Evolutionary conservation across 371 early-diverging fungal genomes (phyloP).

Genomic region (Mucor sp.): DNA sequence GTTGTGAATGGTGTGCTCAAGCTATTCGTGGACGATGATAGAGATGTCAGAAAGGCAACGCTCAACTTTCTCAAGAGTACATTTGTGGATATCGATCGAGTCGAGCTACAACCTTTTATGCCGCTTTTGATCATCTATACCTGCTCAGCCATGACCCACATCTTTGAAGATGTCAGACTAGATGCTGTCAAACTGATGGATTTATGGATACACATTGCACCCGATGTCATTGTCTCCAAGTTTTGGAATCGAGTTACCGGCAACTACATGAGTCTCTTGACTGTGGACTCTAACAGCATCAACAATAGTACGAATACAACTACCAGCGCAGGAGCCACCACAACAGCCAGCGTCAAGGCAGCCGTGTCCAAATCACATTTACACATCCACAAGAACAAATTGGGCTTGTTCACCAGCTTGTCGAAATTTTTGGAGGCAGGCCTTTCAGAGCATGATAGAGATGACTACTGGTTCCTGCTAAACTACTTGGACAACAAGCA

Average conservation of each 20-base stretch:
- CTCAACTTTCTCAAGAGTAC: constrained; percentile 34
- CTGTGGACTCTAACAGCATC: constrained; percentile 36
- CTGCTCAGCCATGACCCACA: constrained; percentile 90
- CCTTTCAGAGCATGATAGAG: constrained; percentile 29
- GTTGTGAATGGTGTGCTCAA: constrained; percentile 65
- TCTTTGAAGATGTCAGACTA: constrained; percentile 80
- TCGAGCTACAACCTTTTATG: constrained; percentile 78
- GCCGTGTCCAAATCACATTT: constrained; percentile 46
- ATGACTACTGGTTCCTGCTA: constrained; percentile 54
- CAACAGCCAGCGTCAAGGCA: constrained; percentile 36
- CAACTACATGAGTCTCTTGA: constrained; percentile 45
- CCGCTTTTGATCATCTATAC: constrained; percentile 78
- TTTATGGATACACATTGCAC: constrained; percentile 70
- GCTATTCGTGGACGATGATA: constrained; percentile 67
- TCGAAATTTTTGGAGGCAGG: constrained; percentile 48
- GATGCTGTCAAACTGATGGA: constrained; percentile 82
- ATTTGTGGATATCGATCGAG: constrained; percentile 35
- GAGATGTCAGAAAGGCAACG: constrained; percentile 52
- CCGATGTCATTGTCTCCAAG: constrained; percentile 57
- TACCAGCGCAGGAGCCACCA: neutral
- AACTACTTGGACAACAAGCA: constrained; percentile 51
- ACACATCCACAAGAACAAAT: constrained; percentile 47
- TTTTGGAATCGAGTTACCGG: constrained; percentile 62
- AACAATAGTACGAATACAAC: constrained; percentile 12
- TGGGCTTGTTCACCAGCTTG: constrained; percentile 41